These are phyloP conservation scores for Ceratocystis colombiana DNA, from an alignment of 2,329 filamentous ascomycete genomes.

Conservation along the genomic window DNA sequence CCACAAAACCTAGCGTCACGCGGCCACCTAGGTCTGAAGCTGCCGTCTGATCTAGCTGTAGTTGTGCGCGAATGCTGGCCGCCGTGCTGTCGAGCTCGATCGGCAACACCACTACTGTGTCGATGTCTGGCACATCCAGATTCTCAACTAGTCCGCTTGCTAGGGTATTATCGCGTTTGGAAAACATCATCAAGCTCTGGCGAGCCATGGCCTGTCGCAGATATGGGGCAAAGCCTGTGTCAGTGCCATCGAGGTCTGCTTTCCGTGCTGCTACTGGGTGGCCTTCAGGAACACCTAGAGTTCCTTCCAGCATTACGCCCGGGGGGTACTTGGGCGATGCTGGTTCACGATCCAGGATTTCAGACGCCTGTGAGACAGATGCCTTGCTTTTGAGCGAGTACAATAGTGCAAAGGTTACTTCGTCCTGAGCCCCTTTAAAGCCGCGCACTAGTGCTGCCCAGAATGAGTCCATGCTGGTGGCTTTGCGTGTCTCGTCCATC, in stretches of 20 bases:
- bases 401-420: slow-evolving; percentile 65
- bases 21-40: slow-evolving; percentile 34
- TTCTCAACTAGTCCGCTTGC: slow-evolving; percentile 51
- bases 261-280: slow-evolving; percentile 51
- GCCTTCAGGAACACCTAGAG: slow-evolving; percentile 54
- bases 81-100: slow-evolving; percentile 60
- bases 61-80: slow-evolving; percentile 52
- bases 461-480: slow-evolving; percentile 62
- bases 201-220: slow-evolving; percentile 65
- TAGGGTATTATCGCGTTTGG: slow-evolving; percentile 55
- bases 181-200: slow-evolving; percentile 56
- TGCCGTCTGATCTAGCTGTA: slow-evolving; percentile 60
- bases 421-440: slow-evolving; percentile 62
- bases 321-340: slow-evolving; percentile 41
- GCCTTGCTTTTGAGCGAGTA: slow-evolving; percentile 62
- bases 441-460: slow-evolving; percentile 61
- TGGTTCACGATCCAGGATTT: background rate
- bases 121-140: slow-evolving; percentile 60
- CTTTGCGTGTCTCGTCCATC: slow-evolving; percentile 61
- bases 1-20: slow-evolving; percentile 20
- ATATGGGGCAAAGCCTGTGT: slow-evolving; percentile 64
- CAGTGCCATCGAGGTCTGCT: slow-evolving; percentile 59
- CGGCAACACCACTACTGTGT: slow-evolving; percentile 64
- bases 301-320: slow-evolving; percentile 59
- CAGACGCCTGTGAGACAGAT: slow-evolving; percentile 44